Percentiles rank a stretch among this genome's conserved stretches.
Evolutionary conservation across 768 basidiomycete species (phyloP).

Genomic region (Serpula lacrymans): DNA sequence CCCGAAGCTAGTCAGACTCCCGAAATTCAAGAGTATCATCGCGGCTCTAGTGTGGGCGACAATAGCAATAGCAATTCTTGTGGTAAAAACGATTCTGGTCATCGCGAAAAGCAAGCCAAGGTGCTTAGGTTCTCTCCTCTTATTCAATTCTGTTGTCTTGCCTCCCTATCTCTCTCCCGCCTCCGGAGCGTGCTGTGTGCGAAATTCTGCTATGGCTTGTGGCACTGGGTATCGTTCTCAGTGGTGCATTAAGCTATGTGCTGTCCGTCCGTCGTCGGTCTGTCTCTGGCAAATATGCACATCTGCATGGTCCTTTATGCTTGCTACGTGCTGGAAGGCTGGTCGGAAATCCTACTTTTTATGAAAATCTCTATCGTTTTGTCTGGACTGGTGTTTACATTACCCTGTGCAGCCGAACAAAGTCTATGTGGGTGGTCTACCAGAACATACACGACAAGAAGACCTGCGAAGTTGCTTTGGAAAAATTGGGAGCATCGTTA

Average conservation of each 20-base stretch:
- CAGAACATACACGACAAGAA: slow-evolving; percentile 82
- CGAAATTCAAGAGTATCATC: slow-evolving; percentile 39
- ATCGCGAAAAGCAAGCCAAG: slow-evolving; percentile 80
- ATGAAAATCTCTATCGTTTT: slow-evolving; percentile 44
- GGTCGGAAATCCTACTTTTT: slow-evolving; percentile 45
- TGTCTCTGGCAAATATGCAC: slow-evolving; percentile 22
- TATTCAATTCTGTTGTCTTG: slow-evolving; percentile 28
- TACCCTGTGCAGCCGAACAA: slow-evolving; percentile 85
- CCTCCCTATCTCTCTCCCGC: slow-evolving; percentile 22
- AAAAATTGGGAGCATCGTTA: slow-evolving; percentile 71
- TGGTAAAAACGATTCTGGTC: slow-evolving; percentile 42
- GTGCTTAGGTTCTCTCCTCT: slow-evolving; percentile 74
- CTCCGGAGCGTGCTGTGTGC: slow-evolving; percentile 9
- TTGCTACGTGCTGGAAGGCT: slow-evolving; percentile 30
- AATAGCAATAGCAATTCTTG: slow-evolving; percentile 31
- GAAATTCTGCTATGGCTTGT: slow-evolving; percentile 10
- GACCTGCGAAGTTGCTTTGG: slow-evolving; percentile 85
- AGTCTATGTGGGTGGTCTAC: slow-evolving; percentile 88
- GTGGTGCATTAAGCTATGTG: slow-evolving; percentile 14
- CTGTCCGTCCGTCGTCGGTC: slow-evolving; percentile 11
- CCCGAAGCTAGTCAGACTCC: slow-evolving; percentile 8
- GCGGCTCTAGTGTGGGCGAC: slow-evolving; percentile 47
- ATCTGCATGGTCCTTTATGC: slow-evolving; percentile 38
- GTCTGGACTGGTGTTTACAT: slow-evolving; percentile 62
- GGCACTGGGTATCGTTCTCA: slow-evolving; percentile 12